Percentiles rank a stretch among this genome's conserved stretches.
Evolutionary conservation across 192 early-diverging fungal genomes (phyloP).

Genomic region (Coemansia sp.): DNA sequence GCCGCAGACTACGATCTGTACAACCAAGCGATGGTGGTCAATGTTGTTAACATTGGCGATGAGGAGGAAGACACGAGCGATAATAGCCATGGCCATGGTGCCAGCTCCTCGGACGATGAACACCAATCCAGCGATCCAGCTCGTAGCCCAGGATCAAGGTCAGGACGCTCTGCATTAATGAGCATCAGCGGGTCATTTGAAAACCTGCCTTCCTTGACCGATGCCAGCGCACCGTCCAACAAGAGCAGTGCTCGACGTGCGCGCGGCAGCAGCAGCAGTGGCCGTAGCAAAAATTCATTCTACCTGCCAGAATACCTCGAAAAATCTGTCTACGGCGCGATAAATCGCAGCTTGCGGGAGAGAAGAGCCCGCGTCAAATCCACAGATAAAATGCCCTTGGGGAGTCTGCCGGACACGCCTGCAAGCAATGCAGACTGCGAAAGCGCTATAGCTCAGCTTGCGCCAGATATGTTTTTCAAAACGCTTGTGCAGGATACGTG

Average conservation of each 20-base stretch:
- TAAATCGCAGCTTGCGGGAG: slow-evolving; percentile 7
- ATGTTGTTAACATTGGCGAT: not conserved
- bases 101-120: slow-evolving; percentile 10
- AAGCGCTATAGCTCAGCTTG: slow-evolving; percentile 8
- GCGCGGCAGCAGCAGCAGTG: slow-evolving; percentile 5
- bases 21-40: not conserved
- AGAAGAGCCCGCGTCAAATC: not conserved
- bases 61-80: slow-evolving; percentile 18
- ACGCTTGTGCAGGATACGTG: slow-evolving; percentile 49
- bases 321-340: slow-evolving; percentile 35
- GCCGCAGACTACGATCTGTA: slow-evolving; percentile 9
- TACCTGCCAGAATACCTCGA: slow-evolving; percentile 47
- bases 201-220: slow-evolving; percentile 21
- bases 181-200: slow-evolving; percentile 14
- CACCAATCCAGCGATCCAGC: not conserved
- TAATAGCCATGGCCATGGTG: slow-evolving; percentile 5
- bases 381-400: not conserved
- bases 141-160: not conserved
- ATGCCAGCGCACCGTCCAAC: not conserved
- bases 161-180: slow-evolving; percentile 1
- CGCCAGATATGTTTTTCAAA: slow-evolving; percentile 47
- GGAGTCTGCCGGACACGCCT: not conserved
- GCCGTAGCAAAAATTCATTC: not conserved
- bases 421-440: slow-evolving; percentile 3
- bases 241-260: not conserved